These are phyloP conservation scores for Emergomyces orientalis DNA, from an alignment of 2,329 filamentous ascomycete genomes.

Conservation along the genomic window DNA sequence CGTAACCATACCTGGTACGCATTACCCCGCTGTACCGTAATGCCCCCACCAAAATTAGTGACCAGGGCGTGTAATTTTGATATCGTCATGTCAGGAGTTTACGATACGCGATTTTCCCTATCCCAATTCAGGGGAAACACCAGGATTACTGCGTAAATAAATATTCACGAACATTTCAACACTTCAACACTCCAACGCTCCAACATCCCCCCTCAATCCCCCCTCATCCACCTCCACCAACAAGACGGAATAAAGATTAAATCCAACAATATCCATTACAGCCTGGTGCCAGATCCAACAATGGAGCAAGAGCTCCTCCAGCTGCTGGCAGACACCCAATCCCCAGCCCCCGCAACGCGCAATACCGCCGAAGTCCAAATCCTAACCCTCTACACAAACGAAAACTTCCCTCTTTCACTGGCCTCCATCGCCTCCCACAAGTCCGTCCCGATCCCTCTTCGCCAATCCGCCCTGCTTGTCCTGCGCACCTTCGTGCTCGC, in stretches of 20 bases:
- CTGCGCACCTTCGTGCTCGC: constrained; percentile 75
- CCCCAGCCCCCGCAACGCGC: constrained; percentile 62
- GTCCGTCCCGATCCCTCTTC: constrained; percentile 61
- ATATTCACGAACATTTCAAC: no score
- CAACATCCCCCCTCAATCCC: no score
- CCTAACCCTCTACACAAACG: constrained; percentile 56
- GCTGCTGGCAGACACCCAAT: constrained; percentile 80
- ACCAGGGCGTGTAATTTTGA: not conserved
- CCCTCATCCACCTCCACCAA: not conserved
- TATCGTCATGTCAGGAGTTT: not conserved
- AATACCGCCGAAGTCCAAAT: constrained; percentile 81
- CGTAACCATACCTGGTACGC: no score
- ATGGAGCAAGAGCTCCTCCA: constrained; percentile 93
- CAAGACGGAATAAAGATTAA: not conserved
- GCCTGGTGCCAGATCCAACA: constrained; percentile 18
- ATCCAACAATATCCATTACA: not conserved
- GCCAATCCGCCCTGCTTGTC: constrained; percentile 71
- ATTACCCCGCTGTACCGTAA: not conserved
- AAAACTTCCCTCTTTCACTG: constrained; percentile 68
- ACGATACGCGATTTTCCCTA: not conserved
- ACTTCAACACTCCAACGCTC: not conserved
- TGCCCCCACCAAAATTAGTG: not conserved
- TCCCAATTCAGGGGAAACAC: not conserved
- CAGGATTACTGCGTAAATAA: not conserved
- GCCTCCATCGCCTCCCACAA: constrained; percentile 70